These are phyloP conservation scores for Fraxinus pennsylvanica DNA, from an alignment of 257 asterid genomes.

Conservation along the genomic window DNA sequence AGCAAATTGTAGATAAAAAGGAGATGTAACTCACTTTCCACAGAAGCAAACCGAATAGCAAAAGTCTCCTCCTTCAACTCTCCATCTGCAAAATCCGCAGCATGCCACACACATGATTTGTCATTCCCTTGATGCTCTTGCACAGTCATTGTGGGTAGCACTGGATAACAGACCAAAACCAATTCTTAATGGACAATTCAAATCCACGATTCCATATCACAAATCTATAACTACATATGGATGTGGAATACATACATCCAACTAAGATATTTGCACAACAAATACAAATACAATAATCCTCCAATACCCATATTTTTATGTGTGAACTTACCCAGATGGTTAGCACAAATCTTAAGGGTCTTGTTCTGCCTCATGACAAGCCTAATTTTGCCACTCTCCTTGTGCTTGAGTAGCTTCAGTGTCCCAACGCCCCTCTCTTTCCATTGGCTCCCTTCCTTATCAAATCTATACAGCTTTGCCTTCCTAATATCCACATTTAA, in stretches of 20 bases:
- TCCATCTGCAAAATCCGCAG: conserved; percentile 59
- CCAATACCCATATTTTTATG: not conserved
- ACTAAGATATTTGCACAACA: not conserved
- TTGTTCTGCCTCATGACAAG: conserved; percentile 26
- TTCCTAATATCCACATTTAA: not conserved
- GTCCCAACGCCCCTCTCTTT: conserved; percentile 27
- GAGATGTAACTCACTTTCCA: conserved; percentile 38
- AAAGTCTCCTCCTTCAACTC: conserved; percentile 52
- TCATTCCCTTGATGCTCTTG: conserved; percentile 61
- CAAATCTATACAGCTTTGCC: conserved; percentile 23
- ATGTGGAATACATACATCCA: not conserved
- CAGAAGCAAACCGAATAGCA: conserved; percentile 44
- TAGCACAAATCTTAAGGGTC: conserved; percentile 26
- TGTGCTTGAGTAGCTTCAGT: conserved; percentile 24
- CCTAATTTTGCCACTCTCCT: conserved; percentile 19
- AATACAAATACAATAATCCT: not conserved
- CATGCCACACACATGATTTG: conserved; percentile 61
- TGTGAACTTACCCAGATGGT: conserved; percentile 18
- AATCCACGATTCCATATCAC: not conserved
- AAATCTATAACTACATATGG: not conserved
- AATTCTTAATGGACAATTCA: not conserved
- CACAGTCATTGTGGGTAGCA: conserved; percentile 38
- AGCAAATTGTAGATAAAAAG: not conserved
- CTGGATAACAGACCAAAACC: conserved; percentile 19
- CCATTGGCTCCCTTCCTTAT: conserved; percentile 26